Conservation (phyloP, 768 basidiomycete genomes). For the Serendipita sp. region DNA sequence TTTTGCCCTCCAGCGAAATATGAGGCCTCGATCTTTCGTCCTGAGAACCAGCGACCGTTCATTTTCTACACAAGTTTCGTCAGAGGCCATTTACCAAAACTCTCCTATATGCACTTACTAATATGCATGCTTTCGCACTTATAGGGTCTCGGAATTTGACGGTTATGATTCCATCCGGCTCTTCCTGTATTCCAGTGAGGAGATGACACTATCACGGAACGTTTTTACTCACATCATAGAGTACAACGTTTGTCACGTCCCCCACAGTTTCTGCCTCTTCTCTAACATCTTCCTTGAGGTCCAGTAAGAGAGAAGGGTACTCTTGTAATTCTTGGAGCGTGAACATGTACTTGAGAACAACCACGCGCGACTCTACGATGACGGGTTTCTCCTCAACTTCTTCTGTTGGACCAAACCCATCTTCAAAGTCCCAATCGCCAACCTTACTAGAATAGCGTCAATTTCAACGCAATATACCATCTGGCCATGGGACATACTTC, state of each 20-base stretch:
- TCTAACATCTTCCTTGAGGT: slow-evolving; percentile 90
- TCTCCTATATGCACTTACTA: slow-evolving; percentile 32
- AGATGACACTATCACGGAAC: not conserved
- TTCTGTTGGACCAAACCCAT: slow-evolving; percentile 65
- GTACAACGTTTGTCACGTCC: slow-evolving; percentile 85
- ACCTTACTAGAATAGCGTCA: slow-evolving; percentile 45
- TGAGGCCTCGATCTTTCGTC: slow-evolving; percentile 63
- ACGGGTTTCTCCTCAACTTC: slow-evolving; percentile 36
- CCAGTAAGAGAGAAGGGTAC: slow-evolving; percentile 69
- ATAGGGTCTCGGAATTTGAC: slow-evolving; percentile 87
- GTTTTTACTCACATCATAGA: slow-evolving; percentile 68
- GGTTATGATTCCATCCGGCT: slow-evolving; percentile 86
- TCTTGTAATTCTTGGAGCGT: slow-evolving; percentile 69
- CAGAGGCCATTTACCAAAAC: not conserved
- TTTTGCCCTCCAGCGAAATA: slow-evolving; percentile 68
- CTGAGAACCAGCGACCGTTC: slow-evolving; percentile 83
- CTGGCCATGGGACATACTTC: slow-evolving; percentile 33
- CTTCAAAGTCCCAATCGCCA: slow-evolving; percentile 86
- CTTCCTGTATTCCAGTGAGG: slow-evolving; percentile 38
- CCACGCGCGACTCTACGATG: slow-evolving; percentile 46
- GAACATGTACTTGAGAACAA: slow-evolving; percentile 94
- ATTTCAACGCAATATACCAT: not conserved
- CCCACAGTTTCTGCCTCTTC: slow-evolving; percentile 83
- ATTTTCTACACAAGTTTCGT: slow-evolving; percentile 50
- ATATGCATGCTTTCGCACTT: slow-evolving; percentile 83